Percentiles rank a stretch among this genome's conserved stretches.
Conservation (phyloP, 495 filamentous ascomycete genomes). For the Immersiella caudata region DNA sequence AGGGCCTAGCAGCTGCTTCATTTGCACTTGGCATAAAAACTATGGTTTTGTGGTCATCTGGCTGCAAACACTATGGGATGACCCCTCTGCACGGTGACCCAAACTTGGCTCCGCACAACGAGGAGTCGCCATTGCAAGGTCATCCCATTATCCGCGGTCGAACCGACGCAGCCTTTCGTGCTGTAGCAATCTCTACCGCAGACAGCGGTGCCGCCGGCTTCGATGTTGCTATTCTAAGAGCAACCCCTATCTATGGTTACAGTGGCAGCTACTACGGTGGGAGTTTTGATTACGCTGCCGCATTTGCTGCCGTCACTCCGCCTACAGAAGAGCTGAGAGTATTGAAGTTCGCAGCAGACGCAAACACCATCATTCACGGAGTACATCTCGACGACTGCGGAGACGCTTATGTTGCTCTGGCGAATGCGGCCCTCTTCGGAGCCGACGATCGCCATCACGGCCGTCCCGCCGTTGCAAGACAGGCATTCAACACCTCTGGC, state of each 20-base stretch:
- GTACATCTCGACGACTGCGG: constrained; percentile 51
- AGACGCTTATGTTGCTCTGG: constrained; percentile 47
- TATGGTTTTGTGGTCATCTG: constrained; percentile 44
- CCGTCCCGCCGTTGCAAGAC: constrained; percentile 29
- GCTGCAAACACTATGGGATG: constrained; percentile 51
- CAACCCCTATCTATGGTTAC: constrained; percentile 46
- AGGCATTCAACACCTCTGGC: constrained; percentile 47
- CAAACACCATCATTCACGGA: constrained; percentile 43
- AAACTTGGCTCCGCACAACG: background rate
- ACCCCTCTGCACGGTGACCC: constrained; percentile 32
- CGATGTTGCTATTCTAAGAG: constrained; percentile 42
- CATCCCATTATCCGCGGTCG: background rate
- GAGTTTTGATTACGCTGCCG: constrained; percentile 34
- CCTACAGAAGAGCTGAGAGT: constrained; percentile 17
- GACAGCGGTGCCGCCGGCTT: constrained; percentile 27
- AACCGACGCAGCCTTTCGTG: background rate
- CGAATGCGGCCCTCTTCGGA: constrained; percentile 15
- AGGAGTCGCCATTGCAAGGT: background rate
- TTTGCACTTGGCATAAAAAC: constrained; percentile 28
- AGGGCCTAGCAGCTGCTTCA: background rate
- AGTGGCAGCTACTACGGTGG: constrained; percentile 43
- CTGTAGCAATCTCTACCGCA: background rate
- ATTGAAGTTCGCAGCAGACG: constrained; percentile 34
- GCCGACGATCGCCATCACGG: background rate
- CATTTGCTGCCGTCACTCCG: constrained; percentile 18